phyloP scores from a whole-genome alignment of 345 rosid genomes.

The Pelargonium nanum region DNA sequence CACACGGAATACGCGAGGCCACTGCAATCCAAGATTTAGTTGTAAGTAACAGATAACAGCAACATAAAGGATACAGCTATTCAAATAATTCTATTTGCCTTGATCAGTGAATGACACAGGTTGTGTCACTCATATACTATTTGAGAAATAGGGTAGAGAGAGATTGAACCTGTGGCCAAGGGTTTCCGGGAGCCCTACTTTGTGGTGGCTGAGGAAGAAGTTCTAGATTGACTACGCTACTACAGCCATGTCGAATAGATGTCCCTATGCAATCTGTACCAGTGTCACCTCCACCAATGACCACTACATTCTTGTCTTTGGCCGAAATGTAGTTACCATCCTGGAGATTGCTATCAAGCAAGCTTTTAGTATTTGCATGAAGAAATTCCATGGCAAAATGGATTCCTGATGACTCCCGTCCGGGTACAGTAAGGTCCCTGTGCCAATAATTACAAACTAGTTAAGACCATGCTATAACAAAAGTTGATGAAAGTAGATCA shows the following conservation, averaged over 20 bases:
- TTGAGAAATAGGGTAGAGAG: no score
- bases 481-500: not conserved
- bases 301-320: conserved; percentile 83
- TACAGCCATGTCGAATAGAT: conserved; percentile 93
- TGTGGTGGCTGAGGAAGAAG: conserved; percentile 89
- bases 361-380: conserved; percentile 88
- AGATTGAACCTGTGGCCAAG: conserved; percentile 90
- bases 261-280: conserved; percentile 99
- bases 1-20: conserved; percentile 91
- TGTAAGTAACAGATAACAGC: not conserved
- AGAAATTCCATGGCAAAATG: conserved; percentile 98
- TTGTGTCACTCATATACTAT: no score
- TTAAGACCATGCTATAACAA: not conserved
- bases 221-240: conserved; percentile 63
- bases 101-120: no score
- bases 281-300: conserved; percentile 99
- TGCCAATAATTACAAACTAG: conserved; percentile 9
- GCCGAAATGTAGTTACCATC: conserved; percentile 89
- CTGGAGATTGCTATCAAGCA: conserved; percentile 74
- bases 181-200: conserved; percentile 89
- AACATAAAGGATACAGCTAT: no score
- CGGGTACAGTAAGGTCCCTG: conserved; percentile 98
- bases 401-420: conserved; percentile 80
- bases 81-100: no score
- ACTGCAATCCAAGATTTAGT: conserved; percentile 30